Evolutionary conservation across 2,329 filamentous ascomycete species (phyloP).

Genomic region (Xylaria sp.): DNA sequence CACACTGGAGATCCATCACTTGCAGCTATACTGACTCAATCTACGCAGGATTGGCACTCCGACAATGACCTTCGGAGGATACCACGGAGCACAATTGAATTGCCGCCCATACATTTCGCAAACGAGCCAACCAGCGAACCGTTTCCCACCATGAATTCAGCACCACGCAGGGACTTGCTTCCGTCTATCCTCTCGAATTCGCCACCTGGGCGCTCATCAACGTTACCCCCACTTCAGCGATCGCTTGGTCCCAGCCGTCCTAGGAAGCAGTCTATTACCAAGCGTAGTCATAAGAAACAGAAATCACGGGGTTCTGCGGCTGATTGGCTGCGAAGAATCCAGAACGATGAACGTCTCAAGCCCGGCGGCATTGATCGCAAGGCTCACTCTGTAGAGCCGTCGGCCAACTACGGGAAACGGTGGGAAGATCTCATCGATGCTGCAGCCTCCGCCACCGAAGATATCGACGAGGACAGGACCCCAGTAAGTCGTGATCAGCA

Average conservation of each 20-base stretch:
- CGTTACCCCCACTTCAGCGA: slow-evolving; percentile 80
- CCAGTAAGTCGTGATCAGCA: slow-evolving; percentile 64
- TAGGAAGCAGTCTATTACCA: slow-evolving; percentile 84
- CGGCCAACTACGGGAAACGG: slow-evolving; percentile 79
- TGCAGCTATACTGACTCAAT: slow-evolving; percentile 26
- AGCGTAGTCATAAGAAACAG: slow-evolving; percentile 80
- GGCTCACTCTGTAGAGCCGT: slow-evolving; percentile 83
- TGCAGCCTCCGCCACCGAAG: slow-evolving; percentile 87
- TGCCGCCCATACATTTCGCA: slow-evolving; percentile 67
- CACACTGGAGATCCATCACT: slow-evolving; percentile 6
- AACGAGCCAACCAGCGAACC: slow-evolving; percentile 74
- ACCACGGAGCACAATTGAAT: slow-evolving; percentile 69
- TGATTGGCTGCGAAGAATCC: slow-evolving; percentile 63
- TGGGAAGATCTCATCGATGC: slow-evolving; percentile 98
- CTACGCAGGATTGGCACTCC: slow-evolving; percentile 67
- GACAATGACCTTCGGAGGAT: slow-evolving; percentile 68
- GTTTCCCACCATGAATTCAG: slow-evolving; percentile 62
- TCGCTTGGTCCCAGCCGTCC: slow-evolving; percentile 71
- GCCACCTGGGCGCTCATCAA: slow-evolving; percentile 84
- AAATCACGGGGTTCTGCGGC: slow-evolving; percentile 72
- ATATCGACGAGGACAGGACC: slow-evolving; percentile 86
- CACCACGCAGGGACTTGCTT: slow-evolving; percentile 72
- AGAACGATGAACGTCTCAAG: slow-evolving; percentile 67
- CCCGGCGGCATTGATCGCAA: slow-evolving; percentile 73
- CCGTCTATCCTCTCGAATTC: slow-evolving; percentile 82